These are phyloP conservation scores for Fonsecaea erecta DNA, from an alignment of 2,329 filamentous ascomycete genomes.

Conservation along the genomic window DNA sequence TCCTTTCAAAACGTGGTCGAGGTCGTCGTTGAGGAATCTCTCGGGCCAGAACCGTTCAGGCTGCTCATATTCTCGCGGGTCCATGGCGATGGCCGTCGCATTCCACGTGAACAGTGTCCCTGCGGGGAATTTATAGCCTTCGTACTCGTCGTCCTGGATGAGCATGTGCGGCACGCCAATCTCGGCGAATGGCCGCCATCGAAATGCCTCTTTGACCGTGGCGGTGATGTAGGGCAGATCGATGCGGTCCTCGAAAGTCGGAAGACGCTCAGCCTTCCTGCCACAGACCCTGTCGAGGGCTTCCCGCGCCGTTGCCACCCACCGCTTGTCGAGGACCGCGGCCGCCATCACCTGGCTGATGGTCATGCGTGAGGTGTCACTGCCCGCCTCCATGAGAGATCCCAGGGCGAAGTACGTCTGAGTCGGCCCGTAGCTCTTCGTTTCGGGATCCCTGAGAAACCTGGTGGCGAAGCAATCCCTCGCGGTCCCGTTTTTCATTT, in stretches of 20 bases:
- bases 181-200: constrained; percentile 45
- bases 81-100: constrained; percentile 51
- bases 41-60: constrained; percentile 36
- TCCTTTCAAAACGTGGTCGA: constrained; percentile 39
- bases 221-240: constrained; percentile 44
- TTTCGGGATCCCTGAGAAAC: constrained; percentile 40
- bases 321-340: constrained; percentile 53
- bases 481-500: constrained; percentile 40
- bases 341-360: constrained; percentile 56
- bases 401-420: constrained; percentile 48
- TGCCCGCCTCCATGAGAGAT: constrained; percentile 54
- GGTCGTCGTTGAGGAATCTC: constrained; percentile 33
- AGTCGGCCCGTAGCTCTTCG: constrained; percentile 44
- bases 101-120: constrained; percentile 55
- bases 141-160: constrained; percentile 42
- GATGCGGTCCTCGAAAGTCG: constrained; percentile 41
- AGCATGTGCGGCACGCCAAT: constrained; percentile 46
- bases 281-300: constrained; percentile 50
- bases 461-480: constrained; percentile 45
- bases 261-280: constrained; percentile 38
- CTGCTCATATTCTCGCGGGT: constrained; percentile 40
- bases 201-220: constrained; percentile 42
- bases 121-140: constrained; percentile 56
- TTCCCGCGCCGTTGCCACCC: constrained; percentile 50
- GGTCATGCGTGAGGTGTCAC: constrained; percentile 56